These are phyloP conservation scores for Physaria fendleri DNA, from an alignment of 345 rosid genomes.

Conservation along the genomic window DNA sequence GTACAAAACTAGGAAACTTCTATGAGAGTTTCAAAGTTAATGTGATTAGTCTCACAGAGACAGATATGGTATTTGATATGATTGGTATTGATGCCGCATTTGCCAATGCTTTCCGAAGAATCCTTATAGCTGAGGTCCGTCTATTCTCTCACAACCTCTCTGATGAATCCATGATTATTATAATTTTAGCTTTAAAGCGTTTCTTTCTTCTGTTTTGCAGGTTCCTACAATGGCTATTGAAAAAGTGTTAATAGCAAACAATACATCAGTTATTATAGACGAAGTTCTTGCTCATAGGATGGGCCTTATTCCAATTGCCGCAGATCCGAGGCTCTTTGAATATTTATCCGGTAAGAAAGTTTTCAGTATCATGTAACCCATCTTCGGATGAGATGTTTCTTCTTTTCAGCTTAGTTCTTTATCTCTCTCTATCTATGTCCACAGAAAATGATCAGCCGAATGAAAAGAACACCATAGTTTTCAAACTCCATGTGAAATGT, in stretches of 20 bases:
- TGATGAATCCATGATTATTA: neutral
- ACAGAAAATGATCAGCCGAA: slow-evolving; percentile 69
- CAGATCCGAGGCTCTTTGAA: slow-evolving; percentile 83
- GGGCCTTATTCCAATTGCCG: slow-evolving; percentile 81
- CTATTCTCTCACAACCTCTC: neutral
- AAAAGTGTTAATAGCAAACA: slow-evolving; percentile 79
- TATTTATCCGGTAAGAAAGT: slow-evolving; percentile 64
- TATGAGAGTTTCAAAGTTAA: slow-evolving; percentile 52
- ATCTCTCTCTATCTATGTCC: neutral
- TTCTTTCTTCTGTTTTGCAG: slow-evolving; percentile 33
- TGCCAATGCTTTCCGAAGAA: slow-evolving; percentile 89
- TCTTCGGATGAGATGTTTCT: neutral
- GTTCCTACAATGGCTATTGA: slow-evolving; percentile 97
- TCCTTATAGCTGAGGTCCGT: slow-evolving; percentile 82
- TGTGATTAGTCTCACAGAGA: slow-evolving; percentile 47
- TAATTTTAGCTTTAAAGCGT: neutral
- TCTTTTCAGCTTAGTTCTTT: neutral
- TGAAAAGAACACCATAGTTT: slow-evolving; percentile 90
- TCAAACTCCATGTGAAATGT: slow-evolving; percentile 78
- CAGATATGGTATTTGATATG: slow-evolving; percentile 81
- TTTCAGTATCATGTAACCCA: neutral
- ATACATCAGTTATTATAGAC: slow-evolving; percentile 78
- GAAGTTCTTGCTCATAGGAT: slow-evolving; percentile 94
- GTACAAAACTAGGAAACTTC: slow-evolving; percentile 41
- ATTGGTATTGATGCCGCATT: slow-evolving; percentile 79